phyloP scores from a whole-genome alignment of 768 basidiomycete species.

The Dentipellis fragilis region DNA sequence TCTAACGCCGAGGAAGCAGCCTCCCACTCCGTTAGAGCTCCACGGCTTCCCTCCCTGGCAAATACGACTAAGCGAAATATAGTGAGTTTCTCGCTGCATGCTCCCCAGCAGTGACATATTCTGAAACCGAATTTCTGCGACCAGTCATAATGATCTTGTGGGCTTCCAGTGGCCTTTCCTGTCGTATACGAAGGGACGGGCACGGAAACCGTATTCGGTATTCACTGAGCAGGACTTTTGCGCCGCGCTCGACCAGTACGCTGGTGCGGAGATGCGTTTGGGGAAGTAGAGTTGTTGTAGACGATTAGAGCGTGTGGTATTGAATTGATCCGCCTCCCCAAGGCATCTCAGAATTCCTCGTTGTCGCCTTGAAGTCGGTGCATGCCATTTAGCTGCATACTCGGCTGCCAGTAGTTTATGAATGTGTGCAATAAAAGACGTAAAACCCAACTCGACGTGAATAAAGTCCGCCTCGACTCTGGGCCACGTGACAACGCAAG shows the following conservation, averaged over 20 bases:
- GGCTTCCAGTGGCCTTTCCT: constrained; percentile 3
- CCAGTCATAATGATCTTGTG: constrained; percentile 14
- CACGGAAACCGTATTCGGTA: constrained; percentile 14
- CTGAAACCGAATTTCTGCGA: neutral
- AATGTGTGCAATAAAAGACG: no score
- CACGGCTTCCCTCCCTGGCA: constrained; percentile 83
- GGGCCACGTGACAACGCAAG: no score
- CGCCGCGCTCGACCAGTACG: constrained; percentile 64
- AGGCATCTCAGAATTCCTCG: no score
- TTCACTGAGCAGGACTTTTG: constrained; percentile 45
- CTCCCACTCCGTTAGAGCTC: constrained; percentile 46
- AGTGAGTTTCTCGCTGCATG: constrained; percentile 34
- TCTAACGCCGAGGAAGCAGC: constrained; percentile 28
- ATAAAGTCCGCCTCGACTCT: no score
- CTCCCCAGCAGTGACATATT: constrained; percentile 1
- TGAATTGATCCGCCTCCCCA: neutral
- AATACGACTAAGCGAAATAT: constrained; percentile 68
- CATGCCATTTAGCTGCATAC: no score
- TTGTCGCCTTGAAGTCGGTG: no score
- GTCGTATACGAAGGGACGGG: neutral
- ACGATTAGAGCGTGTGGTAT: neutral
- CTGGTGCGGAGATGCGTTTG: constrained; percentile 66
- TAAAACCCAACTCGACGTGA: no score
- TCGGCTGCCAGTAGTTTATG: no score
- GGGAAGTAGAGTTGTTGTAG: constrained; percentile 32